Percentiles rank a stretch among this genome's conserved stretches.
Evolutionary conservation across 257 asterid genomes (phyloP).

Genomic region (Gentiana macrophylla): DNA sequence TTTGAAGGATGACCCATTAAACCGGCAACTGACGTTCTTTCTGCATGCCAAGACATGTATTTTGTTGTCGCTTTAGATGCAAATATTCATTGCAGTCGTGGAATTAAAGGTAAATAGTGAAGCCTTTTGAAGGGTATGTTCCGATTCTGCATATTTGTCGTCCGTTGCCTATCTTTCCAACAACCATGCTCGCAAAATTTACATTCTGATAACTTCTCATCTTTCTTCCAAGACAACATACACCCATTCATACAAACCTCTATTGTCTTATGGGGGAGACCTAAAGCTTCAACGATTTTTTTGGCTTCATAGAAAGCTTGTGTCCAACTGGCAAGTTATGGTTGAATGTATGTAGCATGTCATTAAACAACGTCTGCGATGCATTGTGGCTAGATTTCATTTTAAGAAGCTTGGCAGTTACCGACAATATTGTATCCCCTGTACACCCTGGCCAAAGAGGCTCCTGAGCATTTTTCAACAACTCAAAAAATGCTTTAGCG

Average conservation of each 20-base stretch:
- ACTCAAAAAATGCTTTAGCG: too few species aligned
- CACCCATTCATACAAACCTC: background rate
- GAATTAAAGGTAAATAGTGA: constrained; percentile 1
- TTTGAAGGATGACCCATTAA: background rate
- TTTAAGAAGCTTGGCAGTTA: too few species aligned
- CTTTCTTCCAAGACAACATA: background rate
- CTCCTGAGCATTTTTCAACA: too few species aligned
- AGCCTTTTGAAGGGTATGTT: background rate
- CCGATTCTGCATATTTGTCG: background rate
- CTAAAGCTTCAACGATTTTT: too few species aligned
- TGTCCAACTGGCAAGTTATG: too few species aligned
- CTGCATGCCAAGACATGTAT: constrained; percentile 5
- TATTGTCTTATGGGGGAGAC: too few species aligned
- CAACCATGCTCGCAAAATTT: background rate
- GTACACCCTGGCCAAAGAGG: too few species aligned
- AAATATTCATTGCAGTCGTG: constrained; percentile 2
- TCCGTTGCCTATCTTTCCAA: background rate
- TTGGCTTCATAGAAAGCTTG: too few species aligned
- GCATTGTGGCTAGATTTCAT: too few species aligned
- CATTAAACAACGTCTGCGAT: too few species aligned
- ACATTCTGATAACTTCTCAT: background rate
- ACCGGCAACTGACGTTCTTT: background rate
- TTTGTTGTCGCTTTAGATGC: background rate
- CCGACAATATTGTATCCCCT: too few species aligned
- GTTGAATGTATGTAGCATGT: too few species aligned